Evolutionary conservation across 768 basidiomycete genomes (phyloP), one percentile per base, ranked within the genome.

Genomic region (Amyloporia xantha): DNA sequence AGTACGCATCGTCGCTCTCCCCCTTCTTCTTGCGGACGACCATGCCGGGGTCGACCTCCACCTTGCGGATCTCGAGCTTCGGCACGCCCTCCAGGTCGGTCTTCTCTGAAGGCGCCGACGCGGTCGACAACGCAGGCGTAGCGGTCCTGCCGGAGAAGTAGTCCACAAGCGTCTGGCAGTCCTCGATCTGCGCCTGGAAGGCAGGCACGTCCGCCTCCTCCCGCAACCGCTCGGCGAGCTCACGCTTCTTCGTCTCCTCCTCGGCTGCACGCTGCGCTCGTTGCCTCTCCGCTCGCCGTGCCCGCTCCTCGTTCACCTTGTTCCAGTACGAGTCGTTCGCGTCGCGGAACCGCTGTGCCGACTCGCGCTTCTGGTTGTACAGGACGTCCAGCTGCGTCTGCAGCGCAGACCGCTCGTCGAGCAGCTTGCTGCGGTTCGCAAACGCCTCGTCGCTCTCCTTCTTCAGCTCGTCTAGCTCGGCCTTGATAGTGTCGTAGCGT

Each of bases 201-300:
- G 96, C 96, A 23, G 96, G 94, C 20, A 76, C 61, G 51, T 83
- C 80, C 20, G 96, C 96, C 63, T 98, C 93, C 51, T 99, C 96
- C 44, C 87, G 82, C 41, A 97, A 65, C 33, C 81, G 84, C 56
- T 86, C 78, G 9, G 80, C 84, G 51, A 84, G 74, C 62, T 92
- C 91, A 66, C 83, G 71, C 64, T 80, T 86, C 72, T 87, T 91
- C 60, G 79, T 76, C 25, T 81, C 75, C 62, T 92, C 92, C 61
- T 85, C 83, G 20, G 76, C 86, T 17, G 76, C 83, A 49, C 82
- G 84, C 65, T 90, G 87, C 40, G 77, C 78, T 57, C 85, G 86
- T 50, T 72, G 76, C 53, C 69, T 79, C 69, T 92, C 95, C 20
- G 82, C 87, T 53, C 86, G 88, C 55, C 81, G 77, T 48, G 87